Evolutionary conservation across 495 filamentous ascomycete species (phyloP).

Genomic region (Penicillium soppii): DNA sequence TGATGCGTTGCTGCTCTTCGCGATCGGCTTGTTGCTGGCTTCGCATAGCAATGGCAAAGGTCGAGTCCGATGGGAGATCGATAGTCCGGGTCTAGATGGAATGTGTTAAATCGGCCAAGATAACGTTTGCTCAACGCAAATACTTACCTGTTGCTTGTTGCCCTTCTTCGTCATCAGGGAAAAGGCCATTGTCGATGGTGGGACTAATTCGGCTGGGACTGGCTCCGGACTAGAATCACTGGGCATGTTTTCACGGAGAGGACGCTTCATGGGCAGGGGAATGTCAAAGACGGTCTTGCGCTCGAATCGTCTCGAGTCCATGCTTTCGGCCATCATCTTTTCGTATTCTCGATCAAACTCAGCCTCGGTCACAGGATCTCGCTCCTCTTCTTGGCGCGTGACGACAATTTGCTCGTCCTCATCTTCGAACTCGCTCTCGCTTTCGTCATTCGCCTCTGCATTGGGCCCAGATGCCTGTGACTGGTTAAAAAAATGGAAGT

Average conservation of each 20-base stretch:
- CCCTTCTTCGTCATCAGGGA: slow-evolving; percentile 94
- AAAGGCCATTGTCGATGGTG: slow-evolving; percentile 81
- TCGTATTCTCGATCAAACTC: slow-evolving; percentile 98
- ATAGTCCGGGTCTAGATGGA: slow-evolving; percentile 78
- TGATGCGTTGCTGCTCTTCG: slow-evolving; percentile 97
- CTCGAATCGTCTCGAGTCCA: slow-evolving; percentile 91
- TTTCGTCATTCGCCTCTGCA: slow-evolving; percentile 34
- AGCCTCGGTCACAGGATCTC: slow-evolving; percentile 91
- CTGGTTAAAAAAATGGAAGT: neutral
- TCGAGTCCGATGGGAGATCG: slow-evolving; percentile 91
- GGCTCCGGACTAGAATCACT: slow-evolving; percentile 41
- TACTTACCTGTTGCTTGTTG: slow-evolving; percentile 83
- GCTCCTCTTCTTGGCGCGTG: slow-evolving; percentile 81
- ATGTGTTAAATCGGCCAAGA: neutral
- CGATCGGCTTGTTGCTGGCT: slow-evolving; percentile 91
- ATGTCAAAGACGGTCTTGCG: slow-evolving; percentile 93
- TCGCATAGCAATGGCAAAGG: slow-evolving; percentile 92
- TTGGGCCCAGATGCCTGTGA: slow-evolving; percentile 53
- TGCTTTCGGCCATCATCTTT: slow-evolving; percentile 97
- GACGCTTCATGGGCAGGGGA: slow-evolving; percentile 82
- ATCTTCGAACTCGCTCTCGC: slow-evolving; percentile 62
- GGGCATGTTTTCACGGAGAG: slow-evolving; percentile 56
- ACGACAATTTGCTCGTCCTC: slow-evolving; percentile 90
- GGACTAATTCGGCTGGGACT: slow-evolving; percentile 34
- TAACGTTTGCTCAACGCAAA: neutral